These are phyloP conservation scores for Macadamia integrifolia DNA, from an alignment of 164 flowering plant species.

Conservation along the genomic window DNA sequence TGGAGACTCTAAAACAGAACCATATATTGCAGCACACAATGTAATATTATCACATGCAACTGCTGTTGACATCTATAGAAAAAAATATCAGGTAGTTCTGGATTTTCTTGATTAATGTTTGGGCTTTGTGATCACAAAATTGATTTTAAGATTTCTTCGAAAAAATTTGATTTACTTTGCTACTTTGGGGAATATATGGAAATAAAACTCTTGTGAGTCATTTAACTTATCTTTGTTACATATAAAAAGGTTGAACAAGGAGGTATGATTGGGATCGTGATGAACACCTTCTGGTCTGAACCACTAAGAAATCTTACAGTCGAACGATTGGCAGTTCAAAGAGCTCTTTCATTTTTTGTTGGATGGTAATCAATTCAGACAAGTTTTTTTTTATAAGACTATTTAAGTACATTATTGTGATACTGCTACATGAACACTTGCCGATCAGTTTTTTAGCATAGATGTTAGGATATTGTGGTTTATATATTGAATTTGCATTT, in stretches of 20 bases:
- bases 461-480: no score
- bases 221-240: neutral
- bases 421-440: no score
- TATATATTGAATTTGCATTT: no score
- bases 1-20: neutral
- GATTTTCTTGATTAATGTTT: no score
- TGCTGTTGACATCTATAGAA: neutral
- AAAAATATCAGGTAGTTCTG: neutral
- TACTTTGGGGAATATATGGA: neutral
- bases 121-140: no score
- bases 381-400: neutral
- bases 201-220: neutral
- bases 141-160: no score
- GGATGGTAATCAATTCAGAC: neutral
- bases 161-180: neutral
- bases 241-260: neutral
- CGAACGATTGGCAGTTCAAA: neutral
- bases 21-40: no score
- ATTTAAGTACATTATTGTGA: no score
- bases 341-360: neutral
- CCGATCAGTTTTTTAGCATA: no score
- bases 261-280: neutral
- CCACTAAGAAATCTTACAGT: neutral
- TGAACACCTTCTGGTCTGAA: neutral
- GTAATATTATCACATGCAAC: no score